phyloP scores from a whole-genome alignment of 2,329 filamentous ascomycete species.

The Salinomyces thailandicus region DNA sequence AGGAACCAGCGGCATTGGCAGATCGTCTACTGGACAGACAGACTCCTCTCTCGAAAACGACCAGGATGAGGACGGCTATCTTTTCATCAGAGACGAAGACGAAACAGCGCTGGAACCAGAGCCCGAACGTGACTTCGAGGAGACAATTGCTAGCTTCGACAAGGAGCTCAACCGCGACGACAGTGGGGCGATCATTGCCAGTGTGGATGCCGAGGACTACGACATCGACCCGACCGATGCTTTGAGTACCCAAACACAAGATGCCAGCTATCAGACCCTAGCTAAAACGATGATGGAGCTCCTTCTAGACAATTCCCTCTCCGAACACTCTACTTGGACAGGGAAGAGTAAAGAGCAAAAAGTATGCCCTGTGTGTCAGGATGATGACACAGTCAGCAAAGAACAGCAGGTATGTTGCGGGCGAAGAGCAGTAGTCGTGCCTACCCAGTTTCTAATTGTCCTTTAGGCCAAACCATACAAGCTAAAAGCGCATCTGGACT shows the following conservation, averaged over 20 bases:
- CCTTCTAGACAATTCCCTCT: not conserved
- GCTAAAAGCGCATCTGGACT: not conserved
- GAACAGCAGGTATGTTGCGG: not conserved
- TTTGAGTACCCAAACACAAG: not conserved
- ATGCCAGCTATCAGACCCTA: not conserved
- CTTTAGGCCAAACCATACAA: not conserved
- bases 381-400: not conserved
- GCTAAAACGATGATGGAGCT: constrained; percentile 1
- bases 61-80: not conserved
- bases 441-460: not conserved
- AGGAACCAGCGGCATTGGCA: not conserved
- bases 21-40: not conserved
- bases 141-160: not conserved
- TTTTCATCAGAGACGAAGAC: not conserved
- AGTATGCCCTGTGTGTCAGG: not conserved
- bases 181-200: not conserved
- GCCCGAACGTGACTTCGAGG: not conserved
- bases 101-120: not conserved
- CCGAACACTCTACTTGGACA: not conserved
- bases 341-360: not conserved
- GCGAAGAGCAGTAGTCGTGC: not conserved
- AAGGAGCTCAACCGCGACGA: not conserved
- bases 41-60: not conserved
- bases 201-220: not conserved
- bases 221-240: not conserved